Evolutionary conservation across 495 filamentous ascomycete genomes (phyloP), one percentile per base, ranked within the genome.

Genomic region (Penicillium cosmopolitanum): DNA sequence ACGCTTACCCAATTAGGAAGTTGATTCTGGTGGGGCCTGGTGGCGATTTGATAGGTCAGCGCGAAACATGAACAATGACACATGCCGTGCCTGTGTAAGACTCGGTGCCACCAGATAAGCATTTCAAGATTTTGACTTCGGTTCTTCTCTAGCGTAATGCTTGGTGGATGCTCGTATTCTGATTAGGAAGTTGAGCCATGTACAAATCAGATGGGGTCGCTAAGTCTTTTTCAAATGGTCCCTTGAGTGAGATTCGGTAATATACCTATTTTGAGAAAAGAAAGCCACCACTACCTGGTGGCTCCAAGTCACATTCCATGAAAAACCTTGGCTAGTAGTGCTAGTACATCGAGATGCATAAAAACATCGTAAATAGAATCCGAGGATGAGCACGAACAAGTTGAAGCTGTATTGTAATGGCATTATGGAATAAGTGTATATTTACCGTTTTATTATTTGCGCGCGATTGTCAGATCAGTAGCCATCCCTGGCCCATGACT

Each of bases 11-110:
- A 1, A 21, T 21, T 46, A 47, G 53, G 40, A 55, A 21, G 21
- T 55, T 55, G 19, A n/a, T 6, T 1, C 53, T 47, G 46, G 53
- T 55, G 53, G 53, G 53, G 13, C 42, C 5, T 10, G 9, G 42
- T 44, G 42, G 16, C 16, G 10, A 44, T 44, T 44, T n/a, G 42
- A 44, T 44, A 9, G 16, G 15, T 44, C 36, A 9, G 12, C 36
- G 16, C 16, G 16, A 18, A 19, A 9, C 8, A 2, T 44, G 3
- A 19, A 3, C 16, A 18, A 19, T 44, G 28, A 31, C 28, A 31
- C 4, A 31, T 31, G 28, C 28, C 28, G 28, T 31, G 11, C 36
- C 4, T 8, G 1, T 40, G 36, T n/a, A 40, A 13, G 12, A 40
- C 36, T 40, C 10, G 6, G 8, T 28, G 25, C 25, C 25, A 9